Evolutionary conservation across 2,329 filamentous ascomycete species (phyloP).

Genomic region (Bipolaris sorokiniana): DNA sequence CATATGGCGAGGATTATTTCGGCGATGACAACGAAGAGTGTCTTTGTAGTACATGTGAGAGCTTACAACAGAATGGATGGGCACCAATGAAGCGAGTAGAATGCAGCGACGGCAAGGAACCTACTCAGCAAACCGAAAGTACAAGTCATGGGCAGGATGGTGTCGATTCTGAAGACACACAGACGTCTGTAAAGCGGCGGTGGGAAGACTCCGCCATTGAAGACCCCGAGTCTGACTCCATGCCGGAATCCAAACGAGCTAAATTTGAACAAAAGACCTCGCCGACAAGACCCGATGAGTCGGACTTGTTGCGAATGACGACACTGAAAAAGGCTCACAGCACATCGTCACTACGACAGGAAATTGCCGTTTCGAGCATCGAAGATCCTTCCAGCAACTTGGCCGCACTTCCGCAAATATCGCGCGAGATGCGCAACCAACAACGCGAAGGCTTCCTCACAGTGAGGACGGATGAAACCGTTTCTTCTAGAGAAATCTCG

Average conservation of each 20-base stretch:
- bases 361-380: conserved; percentile 42
- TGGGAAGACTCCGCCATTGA: conserved; percentile 31
- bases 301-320: conserved; percentile 29
- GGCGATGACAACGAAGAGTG: conserved; percentile 95
- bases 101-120: conserved; percentile 39
- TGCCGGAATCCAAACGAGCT: conserved; percentile 22
- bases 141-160: conserved; percentile 7
- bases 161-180: conserved; percentile 4
- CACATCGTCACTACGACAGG: conserved; percentile 39
- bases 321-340: conserved; percentile 44
- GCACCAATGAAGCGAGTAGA: conserved; percentile 53
- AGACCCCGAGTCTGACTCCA: conserved; percentile 19
- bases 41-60: conserved; percentile 86
- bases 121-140: conserved; percentile 21
- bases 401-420: conserved; percentile 20
- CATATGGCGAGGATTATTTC: conserved; percentile 95
- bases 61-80: conserved; percentile 81
- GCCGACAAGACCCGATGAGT: conserved; percentile 17
- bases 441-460: conserved; percentile 42
- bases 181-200: conserved; percentile 35
- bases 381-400: conserved; percentile 36
- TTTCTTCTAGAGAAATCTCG: conserved; percentile 37
- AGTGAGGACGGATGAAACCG: conserved; percentile 37
- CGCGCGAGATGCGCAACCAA: conserved; percentile 39
- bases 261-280: conserved; percentile 21